Percentiles rank a stretch among this genome's conserved stretches.
Conservation (phyloP, 2,329 filamentous ascomycete species). For the Acrocalymma vagum region DNA sequence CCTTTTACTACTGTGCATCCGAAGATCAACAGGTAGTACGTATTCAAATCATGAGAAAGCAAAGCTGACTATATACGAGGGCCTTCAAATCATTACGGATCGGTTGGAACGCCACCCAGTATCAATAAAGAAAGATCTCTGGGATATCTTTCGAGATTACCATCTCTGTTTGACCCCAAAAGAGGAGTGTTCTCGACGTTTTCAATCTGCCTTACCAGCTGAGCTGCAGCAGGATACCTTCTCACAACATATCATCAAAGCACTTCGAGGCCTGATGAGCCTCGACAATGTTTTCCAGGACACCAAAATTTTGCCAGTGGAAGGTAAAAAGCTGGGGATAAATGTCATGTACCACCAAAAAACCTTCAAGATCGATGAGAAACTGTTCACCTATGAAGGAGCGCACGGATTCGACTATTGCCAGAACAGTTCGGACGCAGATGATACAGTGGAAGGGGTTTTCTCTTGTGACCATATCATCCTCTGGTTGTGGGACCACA, state of each 20-base stretch:
- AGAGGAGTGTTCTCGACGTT: not conserved
- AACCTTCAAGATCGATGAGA: conserved; percentile 12
- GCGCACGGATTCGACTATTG: conserved; percentile 6
- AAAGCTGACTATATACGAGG: too few species aligned
- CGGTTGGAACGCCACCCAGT: too few species aligned
- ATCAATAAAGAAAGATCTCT: not conserved
- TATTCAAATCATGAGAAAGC: too few species aligned
- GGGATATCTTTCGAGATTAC: not conserved
- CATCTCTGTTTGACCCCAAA: conserved; percentile 4
- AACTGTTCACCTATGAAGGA: conserved; percentile 12
- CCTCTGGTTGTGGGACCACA: conserved; percentile 14
- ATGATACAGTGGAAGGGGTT: not conserved
- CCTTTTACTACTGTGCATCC: conserved; percentile 1
- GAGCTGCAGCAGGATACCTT: not conserved
- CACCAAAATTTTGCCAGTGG: conserved; percentile 4
- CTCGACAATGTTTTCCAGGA: not conserved
- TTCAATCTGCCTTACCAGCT: not conserved
- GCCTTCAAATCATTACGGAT: too few species aligned
- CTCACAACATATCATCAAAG: not conserved
- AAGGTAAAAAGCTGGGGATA: conserved; percentile 7
- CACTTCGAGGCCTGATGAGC: not conserved
- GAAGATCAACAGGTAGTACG: too few species aligned
- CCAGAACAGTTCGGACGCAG: conserved; percentile 1
- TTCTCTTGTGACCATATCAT: conserved; percentile 19
- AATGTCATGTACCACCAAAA: conserved; percentile 1